phyloP scores from a whole-genome alignment of 345 rosid species.

The Bruguiera gymnorhiza region DNA sequence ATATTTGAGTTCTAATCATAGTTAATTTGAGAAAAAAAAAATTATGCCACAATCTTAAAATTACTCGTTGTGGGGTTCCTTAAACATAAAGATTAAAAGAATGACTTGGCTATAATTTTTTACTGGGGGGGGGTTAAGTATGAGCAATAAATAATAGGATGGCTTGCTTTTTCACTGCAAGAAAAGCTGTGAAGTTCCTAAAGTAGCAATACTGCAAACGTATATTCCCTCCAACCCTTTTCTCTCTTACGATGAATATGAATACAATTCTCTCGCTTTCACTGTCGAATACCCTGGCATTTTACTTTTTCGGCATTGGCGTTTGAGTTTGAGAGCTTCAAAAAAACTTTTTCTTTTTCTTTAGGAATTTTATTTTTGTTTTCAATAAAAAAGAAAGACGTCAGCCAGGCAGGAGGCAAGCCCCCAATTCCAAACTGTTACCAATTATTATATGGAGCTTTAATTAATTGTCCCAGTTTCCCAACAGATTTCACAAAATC shows the following conservation, averaged over 20 bases:
- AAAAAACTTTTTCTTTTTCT: no score
- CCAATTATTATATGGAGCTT: background rate
- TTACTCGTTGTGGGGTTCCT: background rate
- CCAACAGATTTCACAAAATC: background rate
- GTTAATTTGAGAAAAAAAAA: background rate
- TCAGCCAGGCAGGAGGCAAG: background rate
- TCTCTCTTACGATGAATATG: constrained; percentile 50
- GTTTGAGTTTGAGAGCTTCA: background rate
- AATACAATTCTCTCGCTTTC: constrained; percentile 12
- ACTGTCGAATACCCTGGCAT: constrained; percentile 9
- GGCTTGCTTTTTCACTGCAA: constrained; percentile 15
- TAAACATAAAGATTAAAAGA: background rate
- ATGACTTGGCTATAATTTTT: background rate
- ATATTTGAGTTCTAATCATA: background rate
- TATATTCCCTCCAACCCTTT: constrained; percentile 59
- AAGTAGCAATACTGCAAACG: constrained; percentile 46
- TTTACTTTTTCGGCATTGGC: background rate
- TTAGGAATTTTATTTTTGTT: no score
- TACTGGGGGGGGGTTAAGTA: no score
- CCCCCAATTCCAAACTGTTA: constrained; percentile 21
- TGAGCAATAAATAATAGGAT: background rate
- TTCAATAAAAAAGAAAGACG: no score
- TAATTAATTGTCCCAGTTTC: background rate
- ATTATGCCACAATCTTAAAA: background rate
- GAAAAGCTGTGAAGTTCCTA: constrained; percentile 32